Conservation (phyloP, 495 filamentous ascomycete species). For the Tirmania nivea region DNA sequence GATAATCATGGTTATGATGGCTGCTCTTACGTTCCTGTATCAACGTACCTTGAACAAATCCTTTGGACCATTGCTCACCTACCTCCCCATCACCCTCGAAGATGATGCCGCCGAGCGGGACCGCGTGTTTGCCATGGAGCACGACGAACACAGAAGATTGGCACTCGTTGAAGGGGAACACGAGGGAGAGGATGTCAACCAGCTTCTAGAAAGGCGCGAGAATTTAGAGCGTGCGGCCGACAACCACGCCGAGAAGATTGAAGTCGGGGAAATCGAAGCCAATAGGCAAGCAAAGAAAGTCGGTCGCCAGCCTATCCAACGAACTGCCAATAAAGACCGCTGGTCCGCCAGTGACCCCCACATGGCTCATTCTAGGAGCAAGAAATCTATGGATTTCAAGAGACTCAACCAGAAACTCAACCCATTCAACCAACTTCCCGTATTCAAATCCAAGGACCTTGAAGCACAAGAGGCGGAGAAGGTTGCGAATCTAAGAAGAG, state of each 20-base stretch:
- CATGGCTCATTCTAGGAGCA: background rate
- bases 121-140: slow-evolving; percentile 62
- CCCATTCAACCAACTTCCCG: background rate
- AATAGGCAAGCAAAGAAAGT: slow-evolving; percentile 8
- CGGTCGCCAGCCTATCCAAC: slow-evolving; percentile 1
- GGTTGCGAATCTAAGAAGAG: slow-evolving; percentile 35
- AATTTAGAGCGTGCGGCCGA: slow-evolving; percentile 21
- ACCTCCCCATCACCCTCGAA: slow-evolving; percentile 85
- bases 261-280: slow-evolving; percentile 33
- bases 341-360: slow-evolving; percentile 9
- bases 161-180: slow-evolving; percentile 29
- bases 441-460: slow-evolving; percentile 5
- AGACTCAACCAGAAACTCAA: slow-evolving; percentile 1
- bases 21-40: slow-evolving; percentile 51
- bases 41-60: slow-evolving; percentile 66
- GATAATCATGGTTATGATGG: slow-evolving; percentile 66
- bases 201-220: slow-evolving; percentile 24
- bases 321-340: slow-evolving; percentile 1
- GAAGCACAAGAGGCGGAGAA: background rate
- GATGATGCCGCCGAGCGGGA: slow-evolving; percentile 81
- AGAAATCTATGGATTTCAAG: slow-evolving; percentile 1
- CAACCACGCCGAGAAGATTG: slow-evolving; percentile 32
- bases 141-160: slow-evolving; percentile 35
- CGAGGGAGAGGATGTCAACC: slow-evolving; percentile 26
- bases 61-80: slow-evolving; percentile 68